Base-by-base conservation (phyloP, 2,329 filamentous ascomycete genomes). In the Penicillium paneum region DNA sequence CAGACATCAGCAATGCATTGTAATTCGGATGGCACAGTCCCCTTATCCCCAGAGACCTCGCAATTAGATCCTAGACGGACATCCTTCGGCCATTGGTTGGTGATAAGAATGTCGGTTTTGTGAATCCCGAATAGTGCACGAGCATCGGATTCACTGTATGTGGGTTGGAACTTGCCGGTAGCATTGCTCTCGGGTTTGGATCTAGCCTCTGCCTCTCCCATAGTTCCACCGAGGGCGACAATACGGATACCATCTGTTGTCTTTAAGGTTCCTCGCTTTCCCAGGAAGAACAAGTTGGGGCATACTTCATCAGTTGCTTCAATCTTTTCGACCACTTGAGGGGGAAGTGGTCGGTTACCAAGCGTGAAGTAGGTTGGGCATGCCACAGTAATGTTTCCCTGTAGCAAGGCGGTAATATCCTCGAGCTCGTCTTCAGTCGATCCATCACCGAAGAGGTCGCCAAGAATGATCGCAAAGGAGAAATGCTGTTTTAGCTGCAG, bases 281-380 rank as follows among this genome's bases (percentile, higher is more conserved):
- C 92, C 0, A 99, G 83, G 66, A 88, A 96, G 73, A 90, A 90
- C 11, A 99, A 82, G 69, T 99, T 97, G n/a, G 87, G 82, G 70
- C 91, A 96, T 17, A 99, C 81, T 65, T 88, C 84, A 58, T 81
- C 87, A 58, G 88, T 84, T 32, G 82, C 81, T 67, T 90, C 82
- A 49, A 97, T 81, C 69, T 86, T 91, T 66, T 89, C 83, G 19
- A 88, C 78, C 21, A 97, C 83, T 29, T 78, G 76, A 3, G 79
- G 73, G 0, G 94, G 94, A 6, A 99, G 79, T n/a, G 86, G 76
- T 43, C 80, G 80, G 35, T 79, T 85, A 62, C 90, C 91, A 56
- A 96, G 80, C 3, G 90, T 90, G 71, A 97, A 99, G 76, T 99
- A 99, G 8, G 89, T 95, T 1, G 92, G 87, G 0, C 97, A 77